Base-by-base conservation (phyloP, 352 stramenopile species). In the Phytophthora sp. region DNA sequence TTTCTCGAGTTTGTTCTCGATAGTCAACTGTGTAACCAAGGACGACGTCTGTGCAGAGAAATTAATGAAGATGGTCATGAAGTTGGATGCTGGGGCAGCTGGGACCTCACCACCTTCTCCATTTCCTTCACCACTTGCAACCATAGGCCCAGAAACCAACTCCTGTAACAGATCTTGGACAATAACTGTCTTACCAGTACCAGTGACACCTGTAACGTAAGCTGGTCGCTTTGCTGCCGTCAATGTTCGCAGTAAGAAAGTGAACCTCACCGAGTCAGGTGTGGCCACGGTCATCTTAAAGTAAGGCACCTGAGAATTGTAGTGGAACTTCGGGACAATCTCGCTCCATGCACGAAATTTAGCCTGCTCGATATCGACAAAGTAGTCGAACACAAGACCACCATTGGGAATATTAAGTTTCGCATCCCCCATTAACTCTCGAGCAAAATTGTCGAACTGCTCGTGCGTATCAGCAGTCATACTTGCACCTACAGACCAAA, bases 1-100 rank as follows among this genome's bases (percentile, higher is more conserved):
- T 60, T 98, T 98, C 75, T 98, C 90, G 6, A 98, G 82, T 50
- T 98, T 98, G 50, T 79, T 88, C 57, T 98, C 94, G 34, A 98
- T 97, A 17, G 89, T 95, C 18, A 72, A 53, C 54, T 97, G 88
- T 2, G 91, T 97, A 8, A 98, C 89, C 1, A 97, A 69, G 13
- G 82, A 95, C 23, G 84, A 91, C 0, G 92, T 97, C 54, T 98
- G 92, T 1, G 93, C 93, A 0, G 89, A 97, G 44, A 97, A 98
- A 57, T 97, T 98, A 44, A 98, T 87, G 38, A 89, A 57, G 45
- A 89, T 89, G 15, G 82, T 88, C 84, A 89, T 87, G 32, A 79
- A 89, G 26, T 75, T 86, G 3, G 76, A 87, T 5, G 68, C 23
- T 1, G 69, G 43, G 4, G 70, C 49, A 0, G 69, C 35, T 6